phyloP scores from a whole-genome alignment of 495 filamentous ascomycete genomes.

The Neurospora sp. region DNA sequence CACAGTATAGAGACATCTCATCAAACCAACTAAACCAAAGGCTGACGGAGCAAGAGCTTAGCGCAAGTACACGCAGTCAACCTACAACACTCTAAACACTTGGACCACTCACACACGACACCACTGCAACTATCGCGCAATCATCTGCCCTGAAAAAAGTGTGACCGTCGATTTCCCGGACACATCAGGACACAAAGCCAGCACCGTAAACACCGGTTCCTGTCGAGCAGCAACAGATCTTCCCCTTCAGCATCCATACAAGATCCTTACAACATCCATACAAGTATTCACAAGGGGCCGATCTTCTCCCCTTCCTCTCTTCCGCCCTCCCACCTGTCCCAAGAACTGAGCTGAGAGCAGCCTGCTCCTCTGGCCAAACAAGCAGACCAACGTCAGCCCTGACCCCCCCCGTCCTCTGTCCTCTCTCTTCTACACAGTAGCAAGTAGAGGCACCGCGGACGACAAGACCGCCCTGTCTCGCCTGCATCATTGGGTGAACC shows the following conservation, averaged over 20 bases:
- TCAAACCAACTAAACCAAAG: background rate
- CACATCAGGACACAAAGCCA: conserved; percentile 9
- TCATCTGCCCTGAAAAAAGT: conserved; percentile 16
- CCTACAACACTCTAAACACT: background rate
- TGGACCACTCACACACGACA: background rate
- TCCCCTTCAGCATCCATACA: background rate
- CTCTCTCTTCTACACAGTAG: background rate
- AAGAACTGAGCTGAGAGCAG: conserved; percentile 5
- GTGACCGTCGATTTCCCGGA: conserved; percentile 27
- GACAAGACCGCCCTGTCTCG: conserved; percentile 9
- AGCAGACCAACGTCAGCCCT: conserved; percentile 16
- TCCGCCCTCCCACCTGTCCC: conserved; percentile 1
- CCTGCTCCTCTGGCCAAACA: conserved; percentile 4
- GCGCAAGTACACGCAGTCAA: background rate
- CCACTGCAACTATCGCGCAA: conserved; percentile 11
- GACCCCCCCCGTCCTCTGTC: conserved; percentile 15
- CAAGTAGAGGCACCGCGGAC: background rate
- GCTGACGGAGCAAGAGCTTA: background rate
- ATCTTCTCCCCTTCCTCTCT: conserved; percentile 2
- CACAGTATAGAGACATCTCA: background rate
- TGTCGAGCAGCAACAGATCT: background rate
- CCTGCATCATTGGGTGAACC: conserved; percentile 21
- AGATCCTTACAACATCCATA: background rate
- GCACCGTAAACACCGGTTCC: background rate
- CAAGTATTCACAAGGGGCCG: background rate